A percentile compares a stretch with the other conserved stretches of the same genome.
Conservation (phyloP, 306 rosid species). For the Gleditsia sinensis region DNA sequence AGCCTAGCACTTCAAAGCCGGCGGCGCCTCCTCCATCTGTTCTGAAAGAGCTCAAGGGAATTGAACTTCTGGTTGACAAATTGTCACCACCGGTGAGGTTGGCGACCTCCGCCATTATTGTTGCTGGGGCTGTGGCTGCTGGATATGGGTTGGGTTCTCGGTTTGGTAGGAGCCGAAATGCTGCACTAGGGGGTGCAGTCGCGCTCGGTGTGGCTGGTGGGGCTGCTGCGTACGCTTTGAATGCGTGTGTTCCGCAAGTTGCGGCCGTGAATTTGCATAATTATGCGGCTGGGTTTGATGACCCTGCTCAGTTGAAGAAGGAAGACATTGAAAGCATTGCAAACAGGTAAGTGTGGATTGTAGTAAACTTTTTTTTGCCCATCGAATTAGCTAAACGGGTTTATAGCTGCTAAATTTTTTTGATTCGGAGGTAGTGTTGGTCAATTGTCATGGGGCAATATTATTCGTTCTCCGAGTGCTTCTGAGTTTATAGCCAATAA, state of each 20-base stretch:
- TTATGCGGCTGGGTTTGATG: conserved; percentile 69
- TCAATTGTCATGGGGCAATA: neutral
- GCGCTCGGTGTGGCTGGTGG: conserved; percentile 84
- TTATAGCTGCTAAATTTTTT: neutral
- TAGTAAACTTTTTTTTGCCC: neutral
- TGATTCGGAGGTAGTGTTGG: neutral
- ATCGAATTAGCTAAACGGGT: neutral
- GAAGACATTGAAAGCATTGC: conserved; percentile 88
- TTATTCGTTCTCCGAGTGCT: neutral
- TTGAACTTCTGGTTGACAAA: conserved; percentile 67
- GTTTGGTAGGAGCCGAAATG: conserved; percentile 56
- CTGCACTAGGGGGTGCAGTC: conserved; percentile 81
- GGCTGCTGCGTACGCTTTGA: conserved; percentile 71
- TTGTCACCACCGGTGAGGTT: conserved; percentile 70
- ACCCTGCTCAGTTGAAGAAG: conserved; percentile 67
- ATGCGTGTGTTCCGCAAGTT: conserved; percentile 77
- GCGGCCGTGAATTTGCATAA: conserved; percentile 87
- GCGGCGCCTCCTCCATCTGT: conserved; percentile 29
- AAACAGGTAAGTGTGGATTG: conserved; percentile 55
- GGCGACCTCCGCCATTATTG: conserved; percentile 70
- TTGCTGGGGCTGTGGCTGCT: conserved; percentile 83
- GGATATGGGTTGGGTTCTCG: conserved; percentile 81
- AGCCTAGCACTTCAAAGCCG: conserved; percentile 22
- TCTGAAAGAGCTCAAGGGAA: conserved; percentile 70
- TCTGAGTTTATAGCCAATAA: neutral